Base-by-base conservation (phyloP, 306 rosid genomes). In the Lablab purpureus region DNA sequence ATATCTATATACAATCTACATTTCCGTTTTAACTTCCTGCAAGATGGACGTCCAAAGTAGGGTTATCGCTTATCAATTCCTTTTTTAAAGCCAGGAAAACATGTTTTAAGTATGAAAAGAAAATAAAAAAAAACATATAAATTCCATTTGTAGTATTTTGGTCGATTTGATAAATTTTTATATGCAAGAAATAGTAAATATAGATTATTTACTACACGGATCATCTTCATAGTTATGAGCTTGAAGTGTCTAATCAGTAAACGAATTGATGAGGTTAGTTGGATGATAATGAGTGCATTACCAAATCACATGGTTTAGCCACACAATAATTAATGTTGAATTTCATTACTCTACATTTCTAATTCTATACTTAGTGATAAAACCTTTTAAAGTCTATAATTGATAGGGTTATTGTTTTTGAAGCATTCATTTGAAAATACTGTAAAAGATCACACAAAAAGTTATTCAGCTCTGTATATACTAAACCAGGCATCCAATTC, bases 321-420 rank as follows among this genome's bases (percentile, higher is more conserved):
- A 6, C 40, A 21, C 67, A 54, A 14, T 36, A 73, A 49, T 54
- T 13, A 72, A 72, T 52, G 36, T 6, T 71, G 64, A 51, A 71
- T 32, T 71, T 51, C 13, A 51, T 32, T 54, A 49, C 47, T 12
- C 21, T 71, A 34, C 30, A 51, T 30, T 7, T 71, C 2, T 19
- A 18, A 51, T 32, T 51, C 7, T 28, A 51, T 12, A n/a, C n/a
- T 19, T 11, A 18, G 27, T 27, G n/a, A 47, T 25, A 25, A 47
- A 69, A 46, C 21, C 17, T 27, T 17, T 15, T 46, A 6, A 69
- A 12, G 23, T 32, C 37, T 47, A 2, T 15, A 25, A 63, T 30
- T n/a, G 7, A 40, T 17, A 49, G 28, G 30, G 27, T 1, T 47
- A 9, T 28, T 50, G 49, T 32, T 32, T 18, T 34, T 52, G 12